Evolutionary conservation across 2,329 filamentous ascomycete species (phyloP).

Genomic region (Aspergillus alliaceus): DNA sequence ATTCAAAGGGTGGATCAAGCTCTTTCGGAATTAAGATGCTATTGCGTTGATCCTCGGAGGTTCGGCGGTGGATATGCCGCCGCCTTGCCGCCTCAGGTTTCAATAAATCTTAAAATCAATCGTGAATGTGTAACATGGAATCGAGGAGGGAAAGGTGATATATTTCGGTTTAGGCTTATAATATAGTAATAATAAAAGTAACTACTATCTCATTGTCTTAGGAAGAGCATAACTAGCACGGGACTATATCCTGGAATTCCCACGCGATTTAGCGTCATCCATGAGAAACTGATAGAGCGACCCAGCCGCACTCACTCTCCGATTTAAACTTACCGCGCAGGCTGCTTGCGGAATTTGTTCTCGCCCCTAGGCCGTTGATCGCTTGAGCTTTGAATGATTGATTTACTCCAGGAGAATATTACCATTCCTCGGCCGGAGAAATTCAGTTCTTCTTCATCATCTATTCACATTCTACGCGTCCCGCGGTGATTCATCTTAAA

Average conservation of each 20-base stretch:
- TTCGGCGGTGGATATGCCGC: conserved; percentile 20
- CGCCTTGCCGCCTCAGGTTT: conserved; percentile 18
- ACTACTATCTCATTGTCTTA: not conserved
- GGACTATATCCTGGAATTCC: not conserved
- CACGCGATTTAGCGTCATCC: no score
- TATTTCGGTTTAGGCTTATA: not conserved
- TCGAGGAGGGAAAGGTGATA: not conserved
- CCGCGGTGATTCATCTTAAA: not conserved
- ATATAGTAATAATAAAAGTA: not conserved
- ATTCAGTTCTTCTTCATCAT: not conserved
- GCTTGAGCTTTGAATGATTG: not conserved
- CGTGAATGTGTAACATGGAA: not conserved
- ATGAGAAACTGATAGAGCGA: conserved; percentile 1
- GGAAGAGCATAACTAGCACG: not conserved
- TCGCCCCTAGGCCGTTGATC: not conserved
- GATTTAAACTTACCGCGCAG: not conserved
- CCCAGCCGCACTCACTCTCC: conserved; percentile 5
- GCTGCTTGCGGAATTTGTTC: not conserved
- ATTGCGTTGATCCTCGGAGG: conserved; percentile 14
- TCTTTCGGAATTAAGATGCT: not conserved
- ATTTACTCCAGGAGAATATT: not conserved
- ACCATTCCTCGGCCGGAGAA: not conserved
- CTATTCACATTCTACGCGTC: not conserved
- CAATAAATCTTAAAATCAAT: not conserved
- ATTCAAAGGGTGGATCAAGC: not conserved